Base-by-base conservation (phyloP, 768 basidiomycete species). In the Russula lepida region DNA sequence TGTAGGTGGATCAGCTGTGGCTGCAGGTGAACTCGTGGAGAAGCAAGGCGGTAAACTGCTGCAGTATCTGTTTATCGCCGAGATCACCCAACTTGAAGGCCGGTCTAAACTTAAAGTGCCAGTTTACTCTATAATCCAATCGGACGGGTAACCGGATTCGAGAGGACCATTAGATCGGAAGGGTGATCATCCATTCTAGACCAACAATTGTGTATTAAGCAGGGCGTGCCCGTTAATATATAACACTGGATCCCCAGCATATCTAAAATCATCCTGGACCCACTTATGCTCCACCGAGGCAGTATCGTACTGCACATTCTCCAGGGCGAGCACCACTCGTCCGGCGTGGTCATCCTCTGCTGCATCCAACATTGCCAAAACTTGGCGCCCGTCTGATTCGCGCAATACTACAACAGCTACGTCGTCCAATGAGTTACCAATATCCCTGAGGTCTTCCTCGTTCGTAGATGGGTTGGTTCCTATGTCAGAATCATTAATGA, bases 41-140 rank as follows among this genome's bases (percentile, higher is more conserved):
- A 83, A 88, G 75, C 81, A 83, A 64, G 92, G 93, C 21, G 95
- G 89, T 53, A 86, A 86, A 66, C 88, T 88, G 30, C 72, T 95
- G 39, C 91, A 97, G 73, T 97, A 98, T 75, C 76, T 99, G 65
- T 99, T 99, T 77, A 85, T 98, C 73, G 86, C 97, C 63, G 91
- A 94, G 66, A 71, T 92, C 62, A 71, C 80, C 58, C 86, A 88
- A 76, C 77, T 93, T 68, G 85, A 89, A 67, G 92, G 88, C 8
- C 71, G 78, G 19, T 78, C 84, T 65, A 86, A 88, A 73, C 83
- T 98, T 64, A 82, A 92, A 69, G 93, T 92, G 33, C 91, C 93
- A 2, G 76, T 85, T 9, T 98, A 95, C 76, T 90, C 92, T 52
- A 85, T 98, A 71, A 78, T 97, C 62, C 83, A 97, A 73, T 75